Base-by-base conservation (phyloP, 1,139 yeast species). In the Nakaseomyces nivariensis region DNA sequence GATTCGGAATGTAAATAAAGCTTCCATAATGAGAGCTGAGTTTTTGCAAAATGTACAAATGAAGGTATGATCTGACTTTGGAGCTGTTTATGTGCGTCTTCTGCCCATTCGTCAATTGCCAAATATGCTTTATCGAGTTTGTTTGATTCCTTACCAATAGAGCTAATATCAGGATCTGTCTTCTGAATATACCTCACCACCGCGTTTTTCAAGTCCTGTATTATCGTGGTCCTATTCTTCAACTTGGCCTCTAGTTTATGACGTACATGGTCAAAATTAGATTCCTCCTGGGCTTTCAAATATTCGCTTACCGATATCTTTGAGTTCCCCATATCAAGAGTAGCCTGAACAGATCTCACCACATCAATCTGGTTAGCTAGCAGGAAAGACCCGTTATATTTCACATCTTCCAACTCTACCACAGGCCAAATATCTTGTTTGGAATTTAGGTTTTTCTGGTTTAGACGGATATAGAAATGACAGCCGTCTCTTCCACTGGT, bases 51-150 rank as follows among this genome's bases (percentile, higher is more conserved):
- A 11, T 43, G 37, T 11, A 45, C 43, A 17, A 57, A 41, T 22
- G 50, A 38, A 9, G 67, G 66, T 47, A 59, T 56, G 33, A 66
- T 62, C 3, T 49, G 49, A 9, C 49, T 48, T 48, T 65, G 69
- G 45, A 66, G 56, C 46, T 64, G 64, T 6, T 44, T 45, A 51
- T 66, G 70, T 0, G 69, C 57, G 1, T 56, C 48, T 46, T 57
- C 54, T 31, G 62, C 58, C 69, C 69, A 66, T n/a, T 56, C 40
- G 4, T 58, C 49, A 9, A 66, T 61, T 37, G 52, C 56, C 24
- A 50, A 47, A n/a, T 51, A 49, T 40, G 60, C 56, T 34, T 51
- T 32, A 10, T 42, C 50, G 31, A 37, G 33, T 34, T 59, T 58
- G n/a, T 54, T 49, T 3, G 24, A 17, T 0, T 54, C 31, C 4